These are phyloP conservation scores for Lipomyces starkeyi DNA, from an alignment of 805 yeast genomes.

Conservation along the genomic window DNA sequence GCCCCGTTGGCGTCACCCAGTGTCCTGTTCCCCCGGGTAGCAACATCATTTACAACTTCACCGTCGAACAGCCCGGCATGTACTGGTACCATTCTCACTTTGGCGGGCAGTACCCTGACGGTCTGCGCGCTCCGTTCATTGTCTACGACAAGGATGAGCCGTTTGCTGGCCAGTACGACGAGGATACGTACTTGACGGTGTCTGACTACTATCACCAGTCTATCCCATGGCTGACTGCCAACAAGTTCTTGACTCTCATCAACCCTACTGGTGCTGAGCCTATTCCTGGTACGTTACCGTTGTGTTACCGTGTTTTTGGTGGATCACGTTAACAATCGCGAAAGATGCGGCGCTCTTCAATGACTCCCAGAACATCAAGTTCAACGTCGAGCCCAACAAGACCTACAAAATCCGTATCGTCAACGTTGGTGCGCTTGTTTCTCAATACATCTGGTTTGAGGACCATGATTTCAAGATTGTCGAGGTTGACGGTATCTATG, in stretches of 20 bases:
- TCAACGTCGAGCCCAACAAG: conserved; percentile 80
- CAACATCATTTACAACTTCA: conserved; percentile 81
- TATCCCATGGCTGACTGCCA: conserved; percentile 56
- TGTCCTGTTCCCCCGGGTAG: conserved; percentile 89
- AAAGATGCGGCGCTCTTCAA: conserved; percentile 71
- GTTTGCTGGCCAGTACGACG: conserved; percentile 69
- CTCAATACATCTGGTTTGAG: conserved; percentile 87
- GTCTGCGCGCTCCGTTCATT: conserved; percentile 64
- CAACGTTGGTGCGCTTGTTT: conserved; percentile 89
- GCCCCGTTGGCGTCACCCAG: conserved; percentile 85
- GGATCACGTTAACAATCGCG: not conserved
- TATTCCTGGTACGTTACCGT: conserved; percentile 60
- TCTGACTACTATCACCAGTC: conserved; percentile 88
- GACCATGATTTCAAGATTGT: conserved; percentile 85
- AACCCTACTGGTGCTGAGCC: conserved; percentile 99
- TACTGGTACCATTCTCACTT: conserved; percentile 98
- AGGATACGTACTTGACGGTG: conserved; percentile 70
- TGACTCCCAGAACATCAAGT: conserved; percentile 77
- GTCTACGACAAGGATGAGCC: conserved; percentile 73
- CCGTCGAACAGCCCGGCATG: conserved; percentile 86
- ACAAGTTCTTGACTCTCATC: conserved; percentile 66
- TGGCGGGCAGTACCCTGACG: conserved; percentile 89
- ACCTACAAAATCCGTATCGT: conserved; percentile 82
- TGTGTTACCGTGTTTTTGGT: not conserved
- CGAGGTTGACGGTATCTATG: conserved; percentile 90